These are phyloP conservation scores for Hysterium pulicare DNA, from an alignment of 2,329 filamentous ascomycete species.

Conservation along the genomic window DNA sequence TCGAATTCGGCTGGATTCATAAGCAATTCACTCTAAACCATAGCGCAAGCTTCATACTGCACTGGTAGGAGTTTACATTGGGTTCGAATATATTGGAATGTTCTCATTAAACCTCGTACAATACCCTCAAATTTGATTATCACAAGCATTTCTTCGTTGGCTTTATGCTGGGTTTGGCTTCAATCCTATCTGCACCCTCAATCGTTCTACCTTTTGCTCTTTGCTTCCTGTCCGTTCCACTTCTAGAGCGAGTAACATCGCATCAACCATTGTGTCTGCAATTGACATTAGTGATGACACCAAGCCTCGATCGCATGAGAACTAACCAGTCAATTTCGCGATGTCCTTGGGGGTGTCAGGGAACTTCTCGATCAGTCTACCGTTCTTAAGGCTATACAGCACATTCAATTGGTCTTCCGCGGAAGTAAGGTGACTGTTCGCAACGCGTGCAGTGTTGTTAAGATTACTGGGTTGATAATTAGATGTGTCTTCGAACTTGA, in stretches of 20 bases:
- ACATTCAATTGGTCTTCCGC: constrained; percentile 26
- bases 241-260: constrained; percentile 25
- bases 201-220: constrained; percentile 22
- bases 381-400: constrained; percentile 26
- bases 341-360: constrained; percentile 26
- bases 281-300: neutral
- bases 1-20: too few species aligned
- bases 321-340: constrained; percentile 24
- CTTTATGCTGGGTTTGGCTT: constrained; percentile 26
- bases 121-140: neutral
- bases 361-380: constrained; percentile 27
- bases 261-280: constrained; percentile 24
- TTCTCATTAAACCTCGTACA: neutral
- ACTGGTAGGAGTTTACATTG: neutral
- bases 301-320: neutral
- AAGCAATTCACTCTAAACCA: too few species aligned
- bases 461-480: constrained; percentile 14
- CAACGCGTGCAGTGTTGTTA: constrained; percentile 30
- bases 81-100: neutral
- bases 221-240: constrained; percentile 27
- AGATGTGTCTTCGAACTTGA: neutral
- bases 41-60: neutral
- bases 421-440: constrained; percentile 26
- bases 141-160: neutral
- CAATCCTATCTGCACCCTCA: constrained; percentile 28